Evolutionary conservation across 75 land plant genomes (phyloP).

Genomic region (Azolla pinnata): DNA sequence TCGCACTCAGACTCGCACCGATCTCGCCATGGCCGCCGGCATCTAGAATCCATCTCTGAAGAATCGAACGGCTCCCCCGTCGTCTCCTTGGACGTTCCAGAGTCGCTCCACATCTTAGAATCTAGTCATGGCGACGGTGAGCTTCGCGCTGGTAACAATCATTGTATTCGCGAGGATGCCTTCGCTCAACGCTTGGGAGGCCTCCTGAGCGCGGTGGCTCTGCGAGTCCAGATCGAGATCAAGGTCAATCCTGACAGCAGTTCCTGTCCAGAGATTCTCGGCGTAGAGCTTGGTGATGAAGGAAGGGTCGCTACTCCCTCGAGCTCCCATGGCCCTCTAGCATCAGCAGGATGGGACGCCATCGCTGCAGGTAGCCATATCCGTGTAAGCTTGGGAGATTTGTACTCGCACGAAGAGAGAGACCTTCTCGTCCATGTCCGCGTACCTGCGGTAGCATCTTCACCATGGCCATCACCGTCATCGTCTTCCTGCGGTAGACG

Average conservation of each 20-base stretch:
- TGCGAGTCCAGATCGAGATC: conserved; percentile 16
- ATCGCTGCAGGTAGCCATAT: conserved; percentile 4
- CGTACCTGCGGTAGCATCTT: conserved; percentile 14
- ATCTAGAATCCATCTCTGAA: conserved; percentile 15
- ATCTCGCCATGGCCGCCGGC: conserved; percentile 12
- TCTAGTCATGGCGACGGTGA: too few relatives aligned
- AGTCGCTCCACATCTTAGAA: too few relatives aligned
- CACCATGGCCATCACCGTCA: too few relatives aligned
- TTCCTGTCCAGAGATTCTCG: conserved; percentile 5
- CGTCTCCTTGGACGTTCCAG: conserved; percentile 17
- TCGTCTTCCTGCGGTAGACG: too few relatives aligned
- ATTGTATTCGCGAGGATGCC: conserved; percentile 23
- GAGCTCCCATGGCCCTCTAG: too few relatives aligned
- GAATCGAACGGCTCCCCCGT: conserved; percentile 18
- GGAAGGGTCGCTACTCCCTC: too few relatives aligned
- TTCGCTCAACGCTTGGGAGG: conserved; percentile 30
- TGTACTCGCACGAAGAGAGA: conserved; percentile 30
- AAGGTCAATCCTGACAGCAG: conserved; percentile 3
- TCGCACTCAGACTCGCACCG: too few relatives aligned
- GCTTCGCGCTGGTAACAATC: too few relatives aligned
- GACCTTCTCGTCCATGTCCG: conserved; percentile 19
- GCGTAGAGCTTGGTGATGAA: too few relatives aligned
- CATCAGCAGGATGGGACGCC: too few relatives aligned
- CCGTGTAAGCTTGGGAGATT: conserved; percentile 19
- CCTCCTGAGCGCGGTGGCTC: conserved; percentile 23